phyloP scores from a whole-genome alignment of 495 filamentous ascomycete genomes.

The Neurospora sp. region DNA sequence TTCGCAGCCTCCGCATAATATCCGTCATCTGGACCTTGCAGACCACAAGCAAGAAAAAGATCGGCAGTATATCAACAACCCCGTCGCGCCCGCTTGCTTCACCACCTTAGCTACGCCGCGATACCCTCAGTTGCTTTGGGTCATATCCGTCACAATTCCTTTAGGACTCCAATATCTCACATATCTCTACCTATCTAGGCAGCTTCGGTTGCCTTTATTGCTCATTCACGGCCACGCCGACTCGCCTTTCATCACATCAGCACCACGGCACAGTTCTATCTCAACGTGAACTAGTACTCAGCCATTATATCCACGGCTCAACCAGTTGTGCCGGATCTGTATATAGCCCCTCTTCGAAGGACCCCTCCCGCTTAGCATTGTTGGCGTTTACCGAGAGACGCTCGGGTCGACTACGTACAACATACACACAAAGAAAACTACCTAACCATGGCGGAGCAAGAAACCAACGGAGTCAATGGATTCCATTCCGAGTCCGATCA shows the following conservation, averaged over 20 bases:
- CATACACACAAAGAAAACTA: neutral
- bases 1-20: neutral
- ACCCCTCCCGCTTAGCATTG: neutral
- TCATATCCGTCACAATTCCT: neutral
- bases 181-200: neutral
- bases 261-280: neutral
- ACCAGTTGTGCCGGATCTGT: neutral
- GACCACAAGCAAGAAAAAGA: neutral
- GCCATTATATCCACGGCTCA: neutral
- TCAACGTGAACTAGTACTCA: neutral
- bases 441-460: neutral
- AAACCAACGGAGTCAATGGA: conserved; percentile 24
- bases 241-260: neutral
- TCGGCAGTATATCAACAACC: neutral
- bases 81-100: neutral
- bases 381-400: neutral
- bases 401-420: neutral
- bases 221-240: neutral
- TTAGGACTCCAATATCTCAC: neutral
- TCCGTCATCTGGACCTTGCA: neutral
- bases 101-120: neutral
- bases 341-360: neutral
- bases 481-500: conserved; percentile 14
- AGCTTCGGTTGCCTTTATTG: neutral
- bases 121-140: neutral